These are phyloP conservation scores for Ilyonectria sp. DNA, from an alignment of 2,329 filamentous ascomycete genomes.

Conservation along the genomic window DNA sequence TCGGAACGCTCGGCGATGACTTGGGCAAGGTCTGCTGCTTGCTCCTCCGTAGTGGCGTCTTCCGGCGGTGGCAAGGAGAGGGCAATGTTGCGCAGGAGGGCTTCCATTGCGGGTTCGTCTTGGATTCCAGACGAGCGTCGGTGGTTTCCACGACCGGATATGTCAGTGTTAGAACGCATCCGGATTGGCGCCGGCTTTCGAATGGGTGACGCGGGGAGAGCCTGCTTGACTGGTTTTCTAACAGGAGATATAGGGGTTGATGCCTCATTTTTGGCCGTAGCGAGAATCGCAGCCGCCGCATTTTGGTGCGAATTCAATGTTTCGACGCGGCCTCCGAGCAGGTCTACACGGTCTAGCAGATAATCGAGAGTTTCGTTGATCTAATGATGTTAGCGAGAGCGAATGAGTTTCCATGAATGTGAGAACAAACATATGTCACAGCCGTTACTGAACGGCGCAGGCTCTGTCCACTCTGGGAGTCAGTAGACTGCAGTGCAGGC, in stretches of 20 bases:
- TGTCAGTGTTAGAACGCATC: constrained; percentile 48
- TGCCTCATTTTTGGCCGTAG: constrained; percentile 62
- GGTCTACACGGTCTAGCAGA: constrained; percentile 63
- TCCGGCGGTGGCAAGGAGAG: constrained; percentile 57
- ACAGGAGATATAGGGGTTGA: constrained; percentile 43
- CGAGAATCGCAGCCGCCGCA: constrained; percentile 56
- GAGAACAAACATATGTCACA: constrained; percentile 64
- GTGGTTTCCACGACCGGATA: constrained; percentile 38
- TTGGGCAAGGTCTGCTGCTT: constrained; percentile 53
- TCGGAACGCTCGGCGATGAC: constrained; percentile 56
- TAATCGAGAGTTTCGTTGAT: constrained; percentile 68
- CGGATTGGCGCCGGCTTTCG: constrained; percentile 55
- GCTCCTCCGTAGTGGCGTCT: constrained; percentile 42
- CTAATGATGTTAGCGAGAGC: constrained; percentile 52
- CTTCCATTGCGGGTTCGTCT: constrained; percentile 60
- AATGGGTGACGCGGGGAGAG: constrained; percentile 53
- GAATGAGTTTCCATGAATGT: not conserved
- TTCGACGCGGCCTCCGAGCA: constrained; percentile 59
- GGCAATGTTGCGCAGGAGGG: constrained; percentile 64
- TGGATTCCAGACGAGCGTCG: constrained; percentile 56
- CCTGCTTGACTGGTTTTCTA: constrained; percentile 41
- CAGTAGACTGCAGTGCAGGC: constrained; percentile 67
- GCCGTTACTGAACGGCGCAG: constrained; percentile 63
- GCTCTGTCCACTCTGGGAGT: constrained; percentile 60
- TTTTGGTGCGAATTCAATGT: constrained; percentile 63